Percentiles rank a stretch among this genome's conserved stretches.
These are phyloP conservation scores for Isatis lusitanica DNA, from an alignment of 441 rosid species.

Conservation along the genomic window DNA sequence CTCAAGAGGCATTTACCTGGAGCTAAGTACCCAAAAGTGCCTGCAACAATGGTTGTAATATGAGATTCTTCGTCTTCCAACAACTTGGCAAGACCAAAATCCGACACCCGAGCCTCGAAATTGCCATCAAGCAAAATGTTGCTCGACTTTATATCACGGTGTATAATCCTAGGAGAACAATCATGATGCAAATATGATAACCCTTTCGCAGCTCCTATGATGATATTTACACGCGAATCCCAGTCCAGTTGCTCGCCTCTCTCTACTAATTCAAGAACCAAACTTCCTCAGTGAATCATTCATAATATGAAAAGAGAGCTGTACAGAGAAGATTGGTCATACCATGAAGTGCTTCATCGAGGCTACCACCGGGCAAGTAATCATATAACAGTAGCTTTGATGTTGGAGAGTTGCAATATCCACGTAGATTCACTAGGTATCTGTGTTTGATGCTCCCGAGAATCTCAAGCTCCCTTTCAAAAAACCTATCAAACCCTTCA, in stretches of 20 bases:
- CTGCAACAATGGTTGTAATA: constrained; percentile 96
- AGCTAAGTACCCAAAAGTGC: constrained; percentile 97
- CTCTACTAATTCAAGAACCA: constrained; percentile 48
- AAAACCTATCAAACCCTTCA: constrained; percentile 93
- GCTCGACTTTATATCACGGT: constrained; percentile 96
- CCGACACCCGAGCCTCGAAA: constrained; percentile 95
- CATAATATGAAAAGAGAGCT: background rate
- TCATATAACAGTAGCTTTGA: constrained; percentile 90
- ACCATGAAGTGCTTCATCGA: constrained; percentile 98
- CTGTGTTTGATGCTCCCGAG: constrained; percentile 98
- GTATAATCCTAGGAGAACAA: constrained; percentile 97
- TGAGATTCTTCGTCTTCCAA: constrained; percentile 96
- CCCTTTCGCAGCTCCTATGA: constrained; percentile 96
- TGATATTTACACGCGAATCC: constrained; percentile 91
- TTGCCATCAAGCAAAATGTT: constrained; percentile 96
- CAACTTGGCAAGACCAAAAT: constrained; percentile 95
- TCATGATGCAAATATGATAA: constrained; percentile 95
- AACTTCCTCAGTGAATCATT: constrained; percentile 15
- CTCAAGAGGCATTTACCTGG: constrained; percentile 55
- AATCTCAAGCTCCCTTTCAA: constrained; percentile 95
- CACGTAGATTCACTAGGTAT: constrained; percentile 91
- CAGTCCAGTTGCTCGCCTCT: constrained; percentile 90
- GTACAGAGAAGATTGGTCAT: constrained; percentile 25
- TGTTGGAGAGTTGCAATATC: constrained; percentile 96
- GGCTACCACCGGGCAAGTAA: constrained; percentile 94